These are phyloP conservation scores for Metarhizium anisopliae DNA, from an alignment of 2,329 filamentous ascomycete species.

Conservation along the genomic window DNA sequence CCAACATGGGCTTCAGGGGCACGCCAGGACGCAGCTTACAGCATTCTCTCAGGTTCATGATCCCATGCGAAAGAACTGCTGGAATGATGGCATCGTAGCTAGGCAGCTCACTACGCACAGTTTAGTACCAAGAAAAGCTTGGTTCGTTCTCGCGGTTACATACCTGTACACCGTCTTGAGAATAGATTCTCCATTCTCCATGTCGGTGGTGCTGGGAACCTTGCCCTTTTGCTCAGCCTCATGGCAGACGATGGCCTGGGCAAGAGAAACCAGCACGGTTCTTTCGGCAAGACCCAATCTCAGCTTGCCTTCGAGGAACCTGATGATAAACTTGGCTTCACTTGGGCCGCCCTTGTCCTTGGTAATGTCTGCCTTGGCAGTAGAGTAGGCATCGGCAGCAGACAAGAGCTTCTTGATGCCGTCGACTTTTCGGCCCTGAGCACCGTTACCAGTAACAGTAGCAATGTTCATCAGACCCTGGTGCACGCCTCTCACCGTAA, in stretches of 20 bases:
- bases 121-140: background rate
- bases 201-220: constrained; percentile 61
- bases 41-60: constrained; percentile 69
- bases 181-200: constrained; percentile 75
- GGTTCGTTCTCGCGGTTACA: constrained; percentile 13
- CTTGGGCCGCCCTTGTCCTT: constrained; percentile 91
- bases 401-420: constrained; percentile 96
- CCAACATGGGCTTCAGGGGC: constrained; percentile 95
- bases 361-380: constrained; percentile 77
- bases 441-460: constrained; percentile 74
- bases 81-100: constrained; percentile 94
- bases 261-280: constrained; percentile 81
- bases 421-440: constrained; percentile 84
- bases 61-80: constrained; percentile 76
- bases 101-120: constrained; percentile 65
- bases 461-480: constrained; percentile 84
- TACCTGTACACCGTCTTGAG: constrained; percentile 88
- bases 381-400: constrained; percentile 65
- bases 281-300: constrained; percentile 85
- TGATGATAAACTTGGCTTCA: constrained; percentile 88
- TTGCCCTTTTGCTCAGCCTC: constrained; percentile 65
- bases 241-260: constrained; percentile 80
- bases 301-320: constrained; percentile 91
- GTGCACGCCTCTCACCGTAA: constrained; percentile 81
- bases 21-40: constrained; percentile 92